A percentile compares a stretch with the other conserved stretches of the same genome.
Conservation (phyloP, 192 early-diverging fungal species). For the Backusella morwellensis region DNA sequence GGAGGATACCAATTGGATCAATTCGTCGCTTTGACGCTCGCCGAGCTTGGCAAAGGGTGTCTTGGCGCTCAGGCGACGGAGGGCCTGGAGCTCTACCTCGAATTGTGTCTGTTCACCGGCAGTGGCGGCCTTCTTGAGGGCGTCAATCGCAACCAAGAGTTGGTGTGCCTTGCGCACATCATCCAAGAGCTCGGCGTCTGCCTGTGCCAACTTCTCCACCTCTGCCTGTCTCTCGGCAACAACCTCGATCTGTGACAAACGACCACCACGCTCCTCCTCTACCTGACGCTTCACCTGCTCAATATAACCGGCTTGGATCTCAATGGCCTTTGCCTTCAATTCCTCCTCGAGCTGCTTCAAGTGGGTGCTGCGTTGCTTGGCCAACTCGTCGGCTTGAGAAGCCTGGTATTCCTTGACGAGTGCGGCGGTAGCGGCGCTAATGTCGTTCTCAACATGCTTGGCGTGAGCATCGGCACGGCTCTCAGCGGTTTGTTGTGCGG, state of each 20-base stretch:
- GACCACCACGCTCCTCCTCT: slow-evolving; percentile 87
- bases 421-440: slow-evolving; percentile 14
- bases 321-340: slow-evolving; percentile 60
- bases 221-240: slow-evolving; percentile 69
- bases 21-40: slow-evolving; percentile 35
- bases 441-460: slow-evolving; percentile 30
- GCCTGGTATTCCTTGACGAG: slow-evolving; percentile 8
- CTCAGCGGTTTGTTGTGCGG: slow-evolving; percentile 44
- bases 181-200: slow-evolving; percentile 68
- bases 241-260: slow-evolving; percentile 82
- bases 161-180: slow-evolving; percentile 58
- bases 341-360: slow-evolving; percentile 48
- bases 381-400: slow-evolving; percentile 9
- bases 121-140: slow-evolving; percentile 58
- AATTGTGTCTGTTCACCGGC: slow-evolving; percentile 57
- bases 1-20: slow-evolving; percentile 61
- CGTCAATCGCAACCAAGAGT: slow-evolving; percentile 66
- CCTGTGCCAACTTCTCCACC: slow-evolving; percentile 64
- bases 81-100: slow-evolving; percentile 61
- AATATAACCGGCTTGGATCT: slow-evolving; percentile 72
- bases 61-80: slow-evolving; percentile 53
- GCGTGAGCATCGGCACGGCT: slow-evolving; percentile 48
- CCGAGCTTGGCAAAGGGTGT: slow-evolving; percentile 35
- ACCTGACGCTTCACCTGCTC: slow-evolving; percentile 75
- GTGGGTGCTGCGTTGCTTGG: slow-evolving; percentile 15